Base-by-base conservation (phyloP, 1,139 yeast genomes). In the Kodamaea sp. region DNA sequence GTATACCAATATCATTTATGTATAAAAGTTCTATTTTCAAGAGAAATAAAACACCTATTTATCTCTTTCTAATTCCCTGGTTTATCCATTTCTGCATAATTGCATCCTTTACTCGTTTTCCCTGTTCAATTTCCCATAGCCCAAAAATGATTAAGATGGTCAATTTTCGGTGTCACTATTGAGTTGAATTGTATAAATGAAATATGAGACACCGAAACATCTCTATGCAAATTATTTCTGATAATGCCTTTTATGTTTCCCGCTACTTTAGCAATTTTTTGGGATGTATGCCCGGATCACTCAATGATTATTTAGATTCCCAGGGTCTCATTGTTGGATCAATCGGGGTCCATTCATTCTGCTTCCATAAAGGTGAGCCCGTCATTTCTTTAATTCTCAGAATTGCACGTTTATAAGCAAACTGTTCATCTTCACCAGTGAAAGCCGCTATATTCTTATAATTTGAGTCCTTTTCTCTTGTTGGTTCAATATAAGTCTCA, bases 391-490 rank as follows among this genome's bases (percentile, higher is more conserved):
- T 67, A 24, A 84, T 70, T 48, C 92, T 62, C 54, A 82, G 79
- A 1, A 82, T 82, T 0, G 90, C 89, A 47, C 90, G 60, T 46
- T 79, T 79, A 52, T 77, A 83, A 2, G 92, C 89, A 62, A 84
- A 83, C 58, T 73, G 75, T 54, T 84, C 90, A 57, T 84, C 90
- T 50, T 83, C 89, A 24, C 92, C 90, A 0, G 88, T 83, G 49
- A 83, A 84, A 2, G 81, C 81, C 12, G 67, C 65, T 9, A 73
- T 55, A 36, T 79, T 69, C 12, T 74, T 67, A 50, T 70, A 79
- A 50, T 78, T 70, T 23, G 42, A 39, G 8, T 42, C 45, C 15
- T 37, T 41, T 11, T 39, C 40, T 25, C 41, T 32, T 9, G 32
- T 32, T 22, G 36, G 49, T 42, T 67, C 77, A 12, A 53, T 58